Base-by-base conservation (phyloP, 768 basidiomycete species). In the Suillus ampliporus region DNA sequence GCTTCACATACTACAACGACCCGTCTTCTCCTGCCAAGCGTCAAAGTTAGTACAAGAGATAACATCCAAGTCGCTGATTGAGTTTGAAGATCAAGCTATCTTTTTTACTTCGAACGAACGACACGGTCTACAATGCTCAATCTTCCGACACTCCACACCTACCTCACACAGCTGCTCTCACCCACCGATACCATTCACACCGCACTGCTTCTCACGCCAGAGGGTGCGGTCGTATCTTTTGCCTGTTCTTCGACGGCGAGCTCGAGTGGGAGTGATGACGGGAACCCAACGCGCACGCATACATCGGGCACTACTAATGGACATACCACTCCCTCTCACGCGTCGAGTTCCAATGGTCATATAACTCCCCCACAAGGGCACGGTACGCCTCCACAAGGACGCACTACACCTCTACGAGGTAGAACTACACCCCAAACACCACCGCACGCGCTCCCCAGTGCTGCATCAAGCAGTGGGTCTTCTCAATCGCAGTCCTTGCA, bases 231-330 rank as follows among this genome's bases (percentile, higher is more conserved):
- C 11, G 28, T 31, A 26, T 31, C 17, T 38, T 38, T 38, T 14
- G 10, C 37, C 37, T 38, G 11, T 38, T 50, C 78, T 83, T 31
- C 80, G 82, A n/a, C 69, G 13, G 65, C 48, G 60, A 65, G 38
- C 31, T 47, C 28, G 54, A 61, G 17, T 35, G 50, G 10, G 60
- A 34, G 13, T 14, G 50, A 19, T 56, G 19, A 28, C 8, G 21
- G 57, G 23, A 37, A 14, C 9, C 9, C 51, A 53, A 31, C 23
- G 13, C 51, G 17, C 26, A 3, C 43, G n/a, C n/a, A 21, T 44
- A n/a, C 43, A 11, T 44, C n/a, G 3, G 9, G 3, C n/a, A 8
- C 43, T 44, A 21, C 43, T 11, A 21, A 44, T 44, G 43, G 43
- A 44, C 43, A 38, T 6, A 23, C 10, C 4, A 38, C 17, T 5